phyloP scores from a whole-genome alignment of 345 rosid species.

The Eucalyptus virginea region DNA sequence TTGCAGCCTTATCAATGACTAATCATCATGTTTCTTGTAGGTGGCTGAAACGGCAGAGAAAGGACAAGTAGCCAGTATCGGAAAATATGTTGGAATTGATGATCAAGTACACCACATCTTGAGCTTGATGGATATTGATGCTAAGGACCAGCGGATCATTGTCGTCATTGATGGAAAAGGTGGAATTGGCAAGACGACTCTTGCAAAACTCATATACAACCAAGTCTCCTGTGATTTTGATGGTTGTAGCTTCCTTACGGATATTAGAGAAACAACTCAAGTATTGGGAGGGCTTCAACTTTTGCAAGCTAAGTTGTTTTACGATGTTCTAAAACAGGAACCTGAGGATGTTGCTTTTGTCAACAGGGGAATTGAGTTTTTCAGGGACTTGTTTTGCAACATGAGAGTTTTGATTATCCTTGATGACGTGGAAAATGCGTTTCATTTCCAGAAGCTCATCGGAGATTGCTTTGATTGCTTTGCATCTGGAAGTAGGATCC shows the following conservation, averaged over 20 bases:
- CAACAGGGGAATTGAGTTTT: background rate
- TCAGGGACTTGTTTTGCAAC: background rate
- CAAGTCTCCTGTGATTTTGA: slow-evolving; percentile 8
- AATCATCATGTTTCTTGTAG: background rate
- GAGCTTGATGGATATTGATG: background rate
- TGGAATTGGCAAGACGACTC: background rate
- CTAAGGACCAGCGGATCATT: background rate
- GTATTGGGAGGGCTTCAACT: background rate
- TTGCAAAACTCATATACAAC: slow-evolving; percentile 13
- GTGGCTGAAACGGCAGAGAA: background rate
- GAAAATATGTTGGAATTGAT: background rate
- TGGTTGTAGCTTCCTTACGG: slow-evolving; percentile 8
- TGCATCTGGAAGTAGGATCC: slow-evolving; percentile 1
- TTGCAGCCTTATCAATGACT: background rate
- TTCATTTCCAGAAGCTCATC: background rate
- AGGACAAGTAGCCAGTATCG: background rate
- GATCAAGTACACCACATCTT: background rate
- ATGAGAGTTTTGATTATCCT: background rate
- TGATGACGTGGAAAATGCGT: slow-evolving; percentile 3
- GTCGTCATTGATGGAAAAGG: background rate
- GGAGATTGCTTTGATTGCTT: background rate
- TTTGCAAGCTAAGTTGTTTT: background rate
- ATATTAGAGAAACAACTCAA: slow-evolving; percentile 6
- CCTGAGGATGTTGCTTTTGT: background rate
- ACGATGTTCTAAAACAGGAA: background rate